Evolutionary conservation across 805 yeast genomes (phyloP).

Genomic region (Cyberlindnera meyerae): DNA sequence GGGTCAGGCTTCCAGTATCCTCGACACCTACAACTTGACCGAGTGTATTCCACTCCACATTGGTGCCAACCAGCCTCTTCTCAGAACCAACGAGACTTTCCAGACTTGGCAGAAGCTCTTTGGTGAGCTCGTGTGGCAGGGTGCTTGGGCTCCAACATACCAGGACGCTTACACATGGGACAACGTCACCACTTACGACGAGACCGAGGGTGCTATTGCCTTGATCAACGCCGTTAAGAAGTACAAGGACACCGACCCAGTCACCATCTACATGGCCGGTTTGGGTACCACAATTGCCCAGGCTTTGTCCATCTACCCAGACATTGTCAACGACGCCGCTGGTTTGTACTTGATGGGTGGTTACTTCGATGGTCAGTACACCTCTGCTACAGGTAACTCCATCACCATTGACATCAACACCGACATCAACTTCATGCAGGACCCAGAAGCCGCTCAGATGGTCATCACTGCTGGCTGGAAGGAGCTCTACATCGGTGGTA

Average conservation of each 20-base stretch:
- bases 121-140: slow-evolving; percentile 39
- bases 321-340: slow-evolving; percentile 34
- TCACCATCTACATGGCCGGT: slow-evolving; percentile 38
- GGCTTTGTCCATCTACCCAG: slow-evolving; percentile 37
- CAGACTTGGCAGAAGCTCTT: slow-evolving; percentile 34
- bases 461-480: slow-evolving; percentile 39
- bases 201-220: slow-evolving; percentile 35
- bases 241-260: slow-evolving; percentile 32
- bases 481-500: slow-evolving; percentile 35
- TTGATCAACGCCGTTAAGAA: slow-evolving; percentile 36
- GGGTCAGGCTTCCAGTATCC: slow-evolving; percentile 30
- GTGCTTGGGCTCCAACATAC: slow-evolving; percentile 33
- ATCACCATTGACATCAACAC: slow-evolving; percentile 36
- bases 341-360: slow-evolving; percentile 42
- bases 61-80: slow-evolving; percentile 36
- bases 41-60: slow-evolving; percentile 33
- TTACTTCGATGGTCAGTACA: slow-evolving; percentile 37
- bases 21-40: slow-evolving; percentile 31
- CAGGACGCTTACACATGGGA: slow-evolving; percentile 30
- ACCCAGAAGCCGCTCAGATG: slow-evolving; percentile 43
- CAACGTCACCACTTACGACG: slow-evolving; percentile 28
- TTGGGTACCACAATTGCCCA: slow-evolving; percentile 42
- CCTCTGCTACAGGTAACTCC: slow-evolving; percentile 29
- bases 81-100: slow-evolving; percentile 37
- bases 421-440: slow-evolving; percentile 40